Percentiles rank a stretch among this genome's conserved stretches.
phyloP scores from a whole-genome alignment of 148 eudicot species.

The Drosera capensis region DNA sequence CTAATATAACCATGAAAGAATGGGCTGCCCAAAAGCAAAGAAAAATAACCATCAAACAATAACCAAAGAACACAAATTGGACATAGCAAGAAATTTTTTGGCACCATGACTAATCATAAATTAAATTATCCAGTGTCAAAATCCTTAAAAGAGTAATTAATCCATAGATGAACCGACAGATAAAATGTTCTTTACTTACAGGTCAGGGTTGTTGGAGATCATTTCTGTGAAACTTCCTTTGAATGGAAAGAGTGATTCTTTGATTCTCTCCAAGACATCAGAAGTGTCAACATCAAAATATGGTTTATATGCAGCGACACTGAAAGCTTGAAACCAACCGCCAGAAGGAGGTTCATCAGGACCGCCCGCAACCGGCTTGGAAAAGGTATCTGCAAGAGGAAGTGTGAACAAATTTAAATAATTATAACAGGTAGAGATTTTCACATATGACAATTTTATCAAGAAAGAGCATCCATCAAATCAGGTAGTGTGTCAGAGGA shows the following conservation, averaged over 20 bases:
- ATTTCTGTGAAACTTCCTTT: constrained; percentile 73
- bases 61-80: too few species aligned
- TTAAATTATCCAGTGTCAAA: too few species aligned
- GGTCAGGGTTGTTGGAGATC: constrained; percentile 73
- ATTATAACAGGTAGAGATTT: not conserved
- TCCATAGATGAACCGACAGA: not conserved
- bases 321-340: constrained; percentile 72
- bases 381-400: constrained; percentile 62
- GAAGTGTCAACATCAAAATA: constrained; percentile 95
- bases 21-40: too few species aligned
- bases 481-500: too few species aligned
- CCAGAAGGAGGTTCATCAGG: constrained; percentile 56
- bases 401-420: not conserved
- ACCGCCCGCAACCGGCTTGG: constrained; percentile 49
- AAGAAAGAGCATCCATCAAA: too few species aligned
- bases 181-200: constrained; percentile 32
- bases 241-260: constrained; percentile 88
- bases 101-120: too few species aligned
- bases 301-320: constrained; percentile 69
- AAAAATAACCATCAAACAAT: too few species aligned
- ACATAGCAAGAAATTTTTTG: too few species aligned
- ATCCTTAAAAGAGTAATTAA: not conserved
- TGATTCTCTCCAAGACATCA: constrained; percentile 86
- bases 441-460: not conserved
- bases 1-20: too few species aligned